Percentiles rank a stretch among this genome's conserved stretches.
These are phyloP conservation scores for Lachnellula occidentalis DNA, from an alignment of 2,329 filamentous ascomycete species.

Conservation along the genomic window DNA sequence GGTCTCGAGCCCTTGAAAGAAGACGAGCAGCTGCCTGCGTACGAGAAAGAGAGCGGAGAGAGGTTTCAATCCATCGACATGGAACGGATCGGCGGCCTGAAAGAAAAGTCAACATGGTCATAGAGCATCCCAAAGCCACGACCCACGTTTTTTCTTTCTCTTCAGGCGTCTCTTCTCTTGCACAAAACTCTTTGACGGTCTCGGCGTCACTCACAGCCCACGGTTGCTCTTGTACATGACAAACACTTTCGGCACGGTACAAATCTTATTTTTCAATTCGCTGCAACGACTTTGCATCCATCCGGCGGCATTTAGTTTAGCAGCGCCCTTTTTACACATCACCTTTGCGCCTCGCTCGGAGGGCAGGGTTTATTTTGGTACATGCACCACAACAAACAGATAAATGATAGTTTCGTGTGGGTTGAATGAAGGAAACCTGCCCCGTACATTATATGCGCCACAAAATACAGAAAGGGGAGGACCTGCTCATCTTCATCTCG, in stretches of 20 bases:
- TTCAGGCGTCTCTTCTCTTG: not conserved
- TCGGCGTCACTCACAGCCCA: not conserved
- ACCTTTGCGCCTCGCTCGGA: constrained; percentile 1
- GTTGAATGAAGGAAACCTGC: not conserved
- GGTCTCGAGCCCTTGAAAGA: constrained; percentile 80
- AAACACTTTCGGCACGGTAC: not conserved
- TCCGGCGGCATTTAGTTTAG: not conserved
- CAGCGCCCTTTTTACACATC: not conserved
- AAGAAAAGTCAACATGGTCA: constrained; percentile 62
- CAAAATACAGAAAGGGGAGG: not conserved
- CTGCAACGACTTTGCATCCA: not conserved
- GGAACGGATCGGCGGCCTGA: constrained; percentile 87
- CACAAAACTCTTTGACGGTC: constrained; percentile 3
- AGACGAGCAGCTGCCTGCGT: constrained; percentile 76
- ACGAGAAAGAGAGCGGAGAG: constrained; percentile 72
- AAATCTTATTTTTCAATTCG: constrained; percentile 7
- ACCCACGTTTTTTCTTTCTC: constrained; percentile 5
- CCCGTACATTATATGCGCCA: not conserved
- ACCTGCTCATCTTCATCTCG: not conserved
- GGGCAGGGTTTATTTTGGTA: constrained; percentile 5
- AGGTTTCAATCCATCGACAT: constrained; percentile 93
- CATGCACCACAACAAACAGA: not conserved
- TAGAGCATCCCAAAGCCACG: constrained; percentile 10
- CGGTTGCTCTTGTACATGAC: constrained; percentile 8
- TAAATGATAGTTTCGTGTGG: not conserved